These are phyloP conservation scores for Capillidium rhysosporum DNA, from an alignment of 371 early-diverging fungal species.

Conservation along the genomic window DNA sequence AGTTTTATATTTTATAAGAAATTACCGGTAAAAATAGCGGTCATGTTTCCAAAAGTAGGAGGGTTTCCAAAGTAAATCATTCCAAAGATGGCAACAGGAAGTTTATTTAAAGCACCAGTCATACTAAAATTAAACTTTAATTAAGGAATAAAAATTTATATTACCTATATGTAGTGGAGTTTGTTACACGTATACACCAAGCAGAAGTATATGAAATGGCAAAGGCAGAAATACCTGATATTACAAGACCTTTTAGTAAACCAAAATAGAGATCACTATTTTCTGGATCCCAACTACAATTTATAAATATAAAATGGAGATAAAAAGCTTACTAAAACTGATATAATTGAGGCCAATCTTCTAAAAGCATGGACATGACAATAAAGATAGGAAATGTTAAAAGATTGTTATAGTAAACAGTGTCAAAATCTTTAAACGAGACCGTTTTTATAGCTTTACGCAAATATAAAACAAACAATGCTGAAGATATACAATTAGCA, in stretches of 20 bases:
- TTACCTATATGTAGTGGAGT: constrained; percentile 79
- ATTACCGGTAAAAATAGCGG: constrained; percentile 57
- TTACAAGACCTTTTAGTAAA: neutral
- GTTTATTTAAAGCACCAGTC: constrained; percentile 98
- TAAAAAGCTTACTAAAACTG: constrained; percentile 28
- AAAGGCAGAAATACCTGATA: constrained; percentile 59
- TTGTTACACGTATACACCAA: constrained; percentile 89
- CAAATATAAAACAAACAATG: constrained; percentile 77
- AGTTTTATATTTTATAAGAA: neutral
- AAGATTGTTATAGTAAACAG: constrained; percentile 91
- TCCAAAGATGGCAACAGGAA: constrained; percentile 88
- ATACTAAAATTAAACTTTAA: constrained; percentile 30
- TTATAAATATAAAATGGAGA: neutral
- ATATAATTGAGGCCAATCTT: constrained; percentile 40
- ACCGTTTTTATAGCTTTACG: constrained; percentile 67
- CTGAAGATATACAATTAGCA: constrained; percentile 78
- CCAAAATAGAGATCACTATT: neutral
- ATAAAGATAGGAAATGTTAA: constrained; percentile 74
- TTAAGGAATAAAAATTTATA: neutral
- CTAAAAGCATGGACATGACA: constrained; percentile 49
- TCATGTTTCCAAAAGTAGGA: constrained; percentile 53
- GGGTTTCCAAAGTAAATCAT: constrained; percentile 85
- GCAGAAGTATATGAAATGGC: constrained; percentile 81
- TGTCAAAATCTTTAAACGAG: constrained; percentile 84
- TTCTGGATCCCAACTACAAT: neutral